Conservation (phyloP, 805 yeast genomes). For the Candida quercuum region DNA sequence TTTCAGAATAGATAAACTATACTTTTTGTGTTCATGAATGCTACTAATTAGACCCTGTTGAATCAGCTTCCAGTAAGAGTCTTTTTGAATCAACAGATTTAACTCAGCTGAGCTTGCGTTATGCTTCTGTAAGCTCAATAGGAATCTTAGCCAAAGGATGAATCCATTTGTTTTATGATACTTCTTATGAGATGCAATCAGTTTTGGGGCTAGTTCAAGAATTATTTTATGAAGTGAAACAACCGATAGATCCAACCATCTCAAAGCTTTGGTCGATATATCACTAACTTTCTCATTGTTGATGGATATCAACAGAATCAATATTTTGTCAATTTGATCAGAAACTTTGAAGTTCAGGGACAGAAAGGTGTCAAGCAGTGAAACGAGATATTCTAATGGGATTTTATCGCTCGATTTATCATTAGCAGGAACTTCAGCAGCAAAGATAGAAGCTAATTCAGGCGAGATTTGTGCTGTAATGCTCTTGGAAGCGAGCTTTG, state of each 20-base stretch:
- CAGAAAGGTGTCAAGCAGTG: slow-evolving; percentile 12
- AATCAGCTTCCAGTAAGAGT: slow-evolving; percentile 49
- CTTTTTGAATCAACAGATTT: slow-evolving; percentile 3
- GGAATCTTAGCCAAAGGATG: slow-evolving; percentile 51
- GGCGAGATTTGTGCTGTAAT: no score
- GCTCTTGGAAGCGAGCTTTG: no score
- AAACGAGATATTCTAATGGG: not conserved
- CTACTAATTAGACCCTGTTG: slow-evolving; percentile 51
- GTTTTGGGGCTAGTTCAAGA: slow-evolving; percentile 42
- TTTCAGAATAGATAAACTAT: slow-evolving; percentile 59
- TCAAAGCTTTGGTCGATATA: slow-evolving; percentile 34
- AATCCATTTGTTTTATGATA: slow-evolving; percentile 38
- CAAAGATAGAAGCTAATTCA: no score
- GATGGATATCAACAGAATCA: slow-evolving; percentile 31
- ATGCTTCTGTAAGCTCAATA: slow-evolving; percentile 25
- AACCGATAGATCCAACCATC: slow-evolving; percentile 45
- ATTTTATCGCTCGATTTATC: not conserved
- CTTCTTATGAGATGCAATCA: slow-evolving; percentile 26
- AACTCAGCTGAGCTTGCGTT: slow-evolving; percentile 3
- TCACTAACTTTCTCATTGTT: slow-evolving; percentile 34
- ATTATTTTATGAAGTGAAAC: slow-evolving; percentile 24
- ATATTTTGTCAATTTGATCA: slow-evolving; percentile 21
- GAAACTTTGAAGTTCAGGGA: slow-evolving; percentile 5
- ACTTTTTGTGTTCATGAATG: slow-evolving; percentile 66
- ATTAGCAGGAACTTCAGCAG: no score